Evolutionary conservation across 257 asterid genomes (phyloP).

Genomic region (Euphrasia confusa): DNA sequence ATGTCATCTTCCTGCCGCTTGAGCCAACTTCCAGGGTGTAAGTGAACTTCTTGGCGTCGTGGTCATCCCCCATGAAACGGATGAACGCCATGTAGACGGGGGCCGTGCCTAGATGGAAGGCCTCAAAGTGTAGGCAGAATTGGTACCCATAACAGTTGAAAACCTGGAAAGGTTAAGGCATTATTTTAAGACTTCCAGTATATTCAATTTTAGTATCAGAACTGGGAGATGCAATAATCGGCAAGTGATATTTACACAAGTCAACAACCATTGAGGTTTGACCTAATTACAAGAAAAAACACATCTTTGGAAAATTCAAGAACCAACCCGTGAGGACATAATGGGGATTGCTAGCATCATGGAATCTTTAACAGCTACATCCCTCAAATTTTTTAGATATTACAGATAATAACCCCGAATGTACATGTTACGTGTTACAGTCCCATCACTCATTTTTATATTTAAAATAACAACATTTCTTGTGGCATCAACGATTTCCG

Average conservation of each 20-base stretch:
- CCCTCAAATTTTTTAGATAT: not conserved
- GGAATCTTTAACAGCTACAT: not conserved
- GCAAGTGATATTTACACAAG: too few relatives aligned
- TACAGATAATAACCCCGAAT: not conserved
- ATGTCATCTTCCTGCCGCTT: constrained; percentile 39
- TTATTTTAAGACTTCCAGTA: not conserved
- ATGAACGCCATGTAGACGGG: constrained; percentile 52
- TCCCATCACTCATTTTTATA: not conserved
- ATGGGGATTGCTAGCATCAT: not conserved
- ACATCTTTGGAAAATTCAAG: not conserved
- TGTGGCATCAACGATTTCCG: not conserved
- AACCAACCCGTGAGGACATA: not conserved
- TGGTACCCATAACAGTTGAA: constrained; percentile 48
- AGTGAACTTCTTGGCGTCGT: constrained; percentile 36
- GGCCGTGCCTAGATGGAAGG: constrained; percentile 39
- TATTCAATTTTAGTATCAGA: not conserved
- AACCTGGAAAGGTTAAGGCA: constrained; percentile 23
- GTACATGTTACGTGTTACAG: not conserved
- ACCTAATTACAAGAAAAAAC: not conserved
- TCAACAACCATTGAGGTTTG: not conserved
- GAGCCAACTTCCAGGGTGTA: constrained; percentile 43
- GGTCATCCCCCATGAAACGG: constrained; percentile 53
- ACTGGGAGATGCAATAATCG: not conserved
- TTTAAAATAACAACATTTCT: too few relatives aligned
- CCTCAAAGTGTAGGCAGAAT: constrained; percentile 54